Conservation (phyloP, 2,329 filamentous ascomycete species). For the Xylariomycetidae sp. region DNA sequence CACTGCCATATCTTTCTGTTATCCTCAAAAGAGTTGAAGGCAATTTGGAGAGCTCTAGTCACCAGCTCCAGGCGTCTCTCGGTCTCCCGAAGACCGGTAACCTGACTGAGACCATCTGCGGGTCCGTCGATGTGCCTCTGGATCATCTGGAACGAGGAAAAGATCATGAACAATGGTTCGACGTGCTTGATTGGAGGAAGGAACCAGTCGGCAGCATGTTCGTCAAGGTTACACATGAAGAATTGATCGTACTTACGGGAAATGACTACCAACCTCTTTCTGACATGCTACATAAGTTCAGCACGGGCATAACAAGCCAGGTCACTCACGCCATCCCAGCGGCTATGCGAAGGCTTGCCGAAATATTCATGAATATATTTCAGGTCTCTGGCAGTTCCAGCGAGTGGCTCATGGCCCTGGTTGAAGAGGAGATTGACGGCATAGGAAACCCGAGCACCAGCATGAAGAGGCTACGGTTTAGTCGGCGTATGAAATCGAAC, state of each 20-base stretch:
- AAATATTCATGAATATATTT: constrained; percentile 88
- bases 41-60: constrained; percentile 40
- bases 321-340: constrained; percentile 75
- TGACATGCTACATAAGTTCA: constrained; percentile 79
- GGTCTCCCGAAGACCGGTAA: constrained; percentile 38
- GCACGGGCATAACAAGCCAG: constrained; percentile 76
- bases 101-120: constrained; percentile 51
- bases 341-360: constrained; percentile 74
- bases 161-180: constrained; percentile 85
- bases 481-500: constrained; percentile 63
- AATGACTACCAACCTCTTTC: constrained; percentile 81
- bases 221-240: constrained; percentile 77
- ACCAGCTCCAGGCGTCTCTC: constrained; percentile 38
- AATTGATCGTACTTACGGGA: constrained; percentile 82
- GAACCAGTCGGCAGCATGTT: constrained; percentile 79
- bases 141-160: constrained; percentile 73
- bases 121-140: constrained; percentile 76
- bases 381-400: constrained; percentile 80
- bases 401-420: constrained; percentile 88
- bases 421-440: constrained; percentile 96
- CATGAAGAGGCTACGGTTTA: constrained; percentile 71
- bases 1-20: constrained; percentile 64
- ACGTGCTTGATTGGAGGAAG: constrained; percentile 70
- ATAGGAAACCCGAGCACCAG: constrained; percentile 75
- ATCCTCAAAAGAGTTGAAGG: constrained; percentile 64